A percentile compares a stretch with the other conserved stretches of the same genome.
These are phyloP conservation scores for Sextonia rubra DNA, from an alignment of 164 flowering plant species.

Conservation along the genomic window DNA sequence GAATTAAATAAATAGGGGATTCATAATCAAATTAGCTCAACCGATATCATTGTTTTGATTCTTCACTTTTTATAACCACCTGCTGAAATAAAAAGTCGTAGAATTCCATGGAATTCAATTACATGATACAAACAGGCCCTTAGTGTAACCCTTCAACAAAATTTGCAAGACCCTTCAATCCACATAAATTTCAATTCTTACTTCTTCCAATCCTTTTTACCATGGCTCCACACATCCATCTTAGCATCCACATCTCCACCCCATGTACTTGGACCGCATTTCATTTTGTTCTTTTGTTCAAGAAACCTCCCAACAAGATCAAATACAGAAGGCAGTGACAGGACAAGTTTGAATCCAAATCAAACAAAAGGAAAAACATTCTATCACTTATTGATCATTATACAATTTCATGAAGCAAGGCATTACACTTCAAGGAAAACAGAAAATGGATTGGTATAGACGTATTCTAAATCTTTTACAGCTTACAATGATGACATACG, in stretches of 20 bases:
- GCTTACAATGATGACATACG: not conserved
- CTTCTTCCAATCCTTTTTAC: no score
- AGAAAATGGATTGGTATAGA: not conserved
- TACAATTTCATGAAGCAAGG: not conserved
- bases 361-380: not conserved
- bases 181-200: not conserved
- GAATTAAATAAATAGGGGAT: no score
- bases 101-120: no score
- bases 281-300: no score
- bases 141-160: no score
- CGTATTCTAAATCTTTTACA: not conserved
- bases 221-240: not conserved
- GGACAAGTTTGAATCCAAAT: not conserved
- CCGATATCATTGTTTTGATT: no score
- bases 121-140: no score
- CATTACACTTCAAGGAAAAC: not conserved
- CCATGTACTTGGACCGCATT: no score
- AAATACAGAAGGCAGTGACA: not conserved
- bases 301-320: not conserved
- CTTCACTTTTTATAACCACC: no score
- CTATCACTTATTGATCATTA: not conserved
- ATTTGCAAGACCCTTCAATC: no score
- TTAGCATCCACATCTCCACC: not conserved
- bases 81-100: no score
- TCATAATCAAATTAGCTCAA: no score